Conservation (phyloP, 2,329 filamentous ascomycete species). For the Chaetomium sp. region DNA sequence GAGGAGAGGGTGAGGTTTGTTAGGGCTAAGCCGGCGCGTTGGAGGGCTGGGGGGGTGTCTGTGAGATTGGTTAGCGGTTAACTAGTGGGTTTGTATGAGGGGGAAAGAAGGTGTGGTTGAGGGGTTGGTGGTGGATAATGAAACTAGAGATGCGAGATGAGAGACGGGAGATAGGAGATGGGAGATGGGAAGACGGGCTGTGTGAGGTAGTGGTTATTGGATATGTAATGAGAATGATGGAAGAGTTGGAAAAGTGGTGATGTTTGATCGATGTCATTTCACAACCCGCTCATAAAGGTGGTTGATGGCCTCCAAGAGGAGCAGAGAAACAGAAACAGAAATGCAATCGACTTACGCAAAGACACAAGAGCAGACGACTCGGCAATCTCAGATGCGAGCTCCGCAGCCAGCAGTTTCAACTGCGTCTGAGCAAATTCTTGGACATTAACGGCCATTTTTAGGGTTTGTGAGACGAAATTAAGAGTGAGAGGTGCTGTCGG, state of each 20-base stretch:
- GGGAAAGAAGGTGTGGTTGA: no score
- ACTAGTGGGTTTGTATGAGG: no score
- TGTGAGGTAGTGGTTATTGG: neutral
- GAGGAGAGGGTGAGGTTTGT: conserved; percentile 67
- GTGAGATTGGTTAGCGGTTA: neutral
- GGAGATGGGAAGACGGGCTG: neutral
- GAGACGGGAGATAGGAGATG: no score
- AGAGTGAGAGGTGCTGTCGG: neutral
- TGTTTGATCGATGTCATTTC: no score
- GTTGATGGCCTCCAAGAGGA: no score
- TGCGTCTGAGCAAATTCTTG: conserved; percentile 64
- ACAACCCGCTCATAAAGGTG: no score
- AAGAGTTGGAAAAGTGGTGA: neutral
- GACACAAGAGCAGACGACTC: conserved; percentile 64
- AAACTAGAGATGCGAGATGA: no score
- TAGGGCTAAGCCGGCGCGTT: conserved; percentile 72
- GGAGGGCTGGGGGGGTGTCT: conserved; percentile 59
- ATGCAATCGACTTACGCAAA: conserved; percentile 30
- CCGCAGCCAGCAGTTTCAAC: conserved; percentile 60
- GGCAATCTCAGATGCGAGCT: conserved; percentile 65
- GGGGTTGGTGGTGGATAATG: no score
- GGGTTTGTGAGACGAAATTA: neutral
- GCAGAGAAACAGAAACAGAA: no score
- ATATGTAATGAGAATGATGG: neutral
- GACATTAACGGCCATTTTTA: conserved; percentile 32